Base-by-base conservation (phyloP, 345 rosid species). In the Camelina sativa region DNA sequence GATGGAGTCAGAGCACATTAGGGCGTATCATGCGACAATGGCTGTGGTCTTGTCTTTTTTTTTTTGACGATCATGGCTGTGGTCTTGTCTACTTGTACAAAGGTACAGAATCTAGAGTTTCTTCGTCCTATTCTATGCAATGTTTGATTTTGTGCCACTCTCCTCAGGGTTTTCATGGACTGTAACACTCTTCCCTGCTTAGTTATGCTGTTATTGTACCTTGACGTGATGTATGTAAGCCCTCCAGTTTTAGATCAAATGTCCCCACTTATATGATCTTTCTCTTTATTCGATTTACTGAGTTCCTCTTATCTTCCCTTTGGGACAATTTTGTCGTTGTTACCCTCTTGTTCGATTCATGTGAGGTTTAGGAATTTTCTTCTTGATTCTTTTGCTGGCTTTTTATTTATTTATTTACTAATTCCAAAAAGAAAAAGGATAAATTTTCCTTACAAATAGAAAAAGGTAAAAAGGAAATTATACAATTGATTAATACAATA, bases 21-120 rank as follows among this genome's bases (percentile, higher is more conserved):
- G 83, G 75, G 87, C 88, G 7, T 82, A 81, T 76, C 82, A 70
- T 72, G 84, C 85, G 46, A 89, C 91, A n/a, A 85, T 87, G 90
- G 83, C 84, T 82, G 80, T 84, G 62, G 80, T 84, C 81, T 70
- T 87, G 48, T 82, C 86, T 11, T 20, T 20, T 20, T 20, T 20
- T 20, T 20, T 20, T 20, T 20, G 22, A 20, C 22, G 22, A 20
- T 20, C 22, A 85, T 87, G 90, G 83, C 84, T 82, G 80, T 84
- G 62, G 80, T 84, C 81, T 70, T 87, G 48, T 82, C 86, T 11
- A 87, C 87, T 62, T 87, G 91, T 38, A 62, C 85, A 0, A 89
- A 83, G 85, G 57, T 41, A 76, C 77, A 51, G 73, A 82, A 89
- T 77, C 81, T 87, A 71, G 88, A 84, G 66, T 76, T 84, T 67